Evolutionary conservation across 352 stramenopile species (phyloP).

Genomic region (Phytophthora pistaciae): DNA sequence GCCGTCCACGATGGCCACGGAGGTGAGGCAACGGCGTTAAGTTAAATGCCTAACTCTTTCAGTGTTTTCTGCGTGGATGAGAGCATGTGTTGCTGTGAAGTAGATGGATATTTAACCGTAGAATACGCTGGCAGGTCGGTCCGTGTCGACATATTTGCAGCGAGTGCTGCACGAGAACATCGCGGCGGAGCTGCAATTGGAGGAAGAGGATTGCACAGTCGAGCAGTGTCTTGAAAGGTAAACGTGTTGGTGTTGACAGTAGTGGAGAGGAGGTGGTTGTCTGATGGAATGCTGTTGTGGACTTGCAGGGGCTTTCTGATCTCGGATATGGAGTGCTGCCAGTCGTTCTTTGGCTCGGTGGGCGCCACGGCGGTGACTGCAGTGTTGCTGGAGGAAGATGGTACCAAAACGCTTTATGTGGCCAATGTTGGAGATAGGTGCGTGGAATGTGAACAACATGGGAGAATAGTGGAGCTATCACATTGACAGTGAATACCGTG

Average conservation of each 20-base stretch:
- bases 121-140: constrained; percentile 46
- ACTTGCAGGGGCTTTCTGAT: constrained; percentile 68
- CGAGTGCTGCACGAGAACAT: constrained; percentile 72
- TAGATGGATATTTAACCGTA: neutral
- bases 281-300: constrained; percentile 8
- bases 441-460: neutral
- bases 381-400: constrained; percentile 54
- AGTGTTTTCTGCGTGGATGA: neutral
- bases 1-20: constrained; percentile 83
- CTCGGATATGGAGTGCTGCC: constrained; percentile 82
- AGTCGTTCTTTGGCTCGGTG: constrained; percentile 50
- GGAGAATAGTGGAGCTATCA: neutral
- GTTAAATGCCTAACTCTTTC: neutral
- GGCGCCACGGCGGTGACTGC: constrained; percentile 74
- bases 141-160: constrained; percentile 78
- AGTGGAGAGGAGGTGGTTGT: neutral
- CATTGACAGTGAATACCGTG: constrained; percentile 1
- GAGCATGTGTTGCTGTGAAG: neutral
- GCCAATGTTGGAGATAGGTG: constrained; percentile 86
- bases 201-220: constrained; percentile 50
- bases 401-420: constrained; percentile 55
- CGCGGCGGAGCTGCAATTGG: constrained; percentile 52
- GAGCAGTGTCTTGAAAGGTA: constrained; percentile 74
- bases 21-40: constrained; percentile 38
- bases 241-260: neutral